Evolutionary conservation across 305 asterid genomes (phyloP), one percentile per base, ranked within the genome.

Genomic region (Andrographis paniculata): DNA sequence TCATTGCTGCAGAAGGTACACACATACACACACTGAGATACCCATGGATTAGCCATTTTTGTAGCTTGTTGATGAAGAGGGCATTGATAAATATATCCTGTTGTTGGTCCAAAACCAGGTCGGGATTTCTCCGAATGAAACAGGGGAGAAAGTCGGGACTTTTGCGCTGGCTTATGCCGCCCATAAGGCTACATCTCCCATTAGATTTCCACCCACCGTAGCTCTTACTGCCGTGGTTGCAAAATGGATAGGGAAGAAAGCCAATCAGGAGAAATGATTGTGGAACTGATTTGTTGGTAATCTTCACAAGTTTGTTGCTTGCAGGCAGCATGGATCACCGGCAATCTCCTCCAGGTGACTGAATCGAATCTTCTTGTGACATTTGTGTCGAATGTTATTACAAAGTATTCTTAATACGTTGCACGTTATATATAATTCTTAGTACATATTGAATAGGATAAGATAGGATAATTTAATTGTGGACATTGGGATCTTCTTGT

Each of bases 131-230:
- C 48, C 74, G 2, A 77, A 68, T 33, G 94, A 69, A 49, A 71
- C 94, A 0, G 94, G 95, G 30, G 99, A 87, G 63, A 91, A 81
- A 44, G 96, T 91, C 18, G 99, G 99, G 56, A 83, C 96, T 37
- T 77, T 87, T 60, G 96, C 96, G 12, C 65, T 91, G 72, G 99
- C 99, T 9, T 91, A 91, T 54, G 99, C 99, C 5, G 99, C 96
- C 11, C 99, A 91, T 64, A 91, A 91, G 70, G 99, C 99, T 24
- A 96, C 96, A 28, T 91, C 96, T 12, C 99, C 99, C 1, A 87
- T 91, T 51, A 73, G 95, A 52, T 91, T 91, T 44, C 99, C 99
- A 1, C 99, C 99, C 3, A 91, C 96, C 6, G 96, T 87, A 24
- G 99, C 99, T 49, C 89, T 91, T 49, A 86, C 96, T 4, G 96